phyloP scores from a whole-genome alignment of 495 filamentous ascomycete species.

The Podospora pseudocomata region DNA sequence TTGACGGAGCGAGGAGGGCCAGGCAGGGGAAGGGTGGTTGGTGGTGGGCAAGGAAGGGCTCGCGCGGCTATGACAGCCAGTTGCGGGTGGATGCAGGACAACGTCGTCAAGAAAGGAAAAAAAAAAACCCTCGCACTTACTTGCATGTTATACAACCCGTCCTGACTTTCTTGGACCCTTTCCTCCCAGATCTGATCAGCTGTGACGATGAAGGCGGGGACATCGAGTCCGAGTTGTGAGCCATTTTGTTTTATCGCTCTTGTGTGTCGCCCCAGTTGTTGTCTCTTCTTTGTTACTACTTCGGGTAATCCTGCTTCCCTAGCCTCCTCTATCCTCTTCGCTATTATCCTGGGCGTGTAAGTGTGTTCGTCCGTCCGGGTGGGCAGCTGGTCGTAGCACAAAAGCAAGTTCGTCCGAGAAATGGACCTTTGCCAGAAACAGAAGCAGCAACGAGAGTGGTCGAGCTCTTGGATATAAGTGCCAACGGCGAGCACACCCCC shows the following conservation, averaged over 20 bases:
- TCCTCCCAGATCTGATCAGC: conserved; percentile 28
- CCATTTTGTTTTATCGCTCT: conserved; percentile 13
- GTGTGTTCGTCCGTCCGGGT: background rate
- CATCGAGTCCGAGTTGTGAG: conserved; percentile 27
- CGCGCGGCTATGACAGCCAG: conserved; percentile 4
- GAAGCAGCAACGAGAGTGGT: conserved; percentile 8
- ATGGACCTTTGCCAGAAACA: background rate
- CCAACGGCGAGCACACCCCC: background rate
- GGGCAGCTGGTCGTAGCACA: background rate
- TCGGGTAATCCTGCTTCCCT: background rate
- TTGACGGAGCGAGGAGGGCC: background rate
- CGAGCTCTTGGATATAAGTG: conserved; percentile 15
- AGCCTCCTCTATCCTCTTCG: background rate
- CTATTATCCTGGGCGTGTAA: background rate
- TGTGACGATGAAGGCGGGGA: conserved; percentile 17
- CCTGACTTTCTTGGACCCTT: conserved; percentile 36
- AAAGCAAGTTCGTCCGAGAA: conserved; percentile 8
- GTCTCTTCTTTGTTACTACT: background rate
- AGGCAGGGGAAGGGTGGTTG: background rate
- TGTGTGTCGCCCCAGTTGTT: background rate
- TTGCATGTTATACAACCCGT: conserved; percentile 40
- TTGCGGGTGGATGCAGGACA: background rate
- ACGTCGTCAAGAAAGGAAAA: background rate
- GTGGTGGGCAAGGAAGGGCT: background rate
- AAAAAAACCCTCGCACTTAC: conserved; percentile 23